phyloP scores from a whole-genome alignment of 768 basidiomycete genomes.

The Galerina sulciceps region DNA sequence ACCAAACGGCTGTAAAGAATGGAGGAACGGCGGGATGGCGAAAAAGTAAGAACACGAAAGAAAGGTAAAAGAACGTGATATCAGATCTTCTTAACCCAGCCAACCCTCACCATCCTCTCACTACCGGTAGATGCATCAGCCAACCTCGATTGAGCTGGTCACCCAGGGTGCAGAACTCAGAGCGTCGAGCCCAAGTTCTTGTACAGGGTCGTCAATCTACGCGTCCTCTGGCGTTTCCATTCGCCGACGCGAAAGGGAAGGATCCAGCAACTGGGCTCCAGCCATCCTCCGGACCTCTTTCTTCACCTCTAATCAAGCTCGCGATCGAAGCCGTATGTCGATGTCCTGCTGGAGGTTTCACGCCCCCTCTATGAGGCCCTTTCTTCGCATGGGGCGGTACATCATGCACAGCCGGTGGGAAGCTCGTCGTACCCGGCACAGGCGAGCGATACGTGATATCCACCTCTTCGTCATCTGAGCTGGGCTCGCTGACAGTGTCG shows the following conservation, averaged over 20 bases:
- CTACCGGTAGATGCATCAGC: no score
- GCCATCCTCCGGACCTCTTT: constrained; percentile 75
- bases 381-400: constrained; percentile 21
- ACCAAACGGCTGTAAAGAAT: no score
- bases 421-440: constrained; percentile 37
- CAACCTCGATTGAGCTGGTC: no score
- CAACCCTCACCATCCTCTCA: no score
- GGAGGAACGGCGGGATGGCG: no score
- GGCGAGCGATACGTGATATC: constrained; percentile 76
- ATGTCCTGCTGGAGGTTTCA: constrained; percentile 49
- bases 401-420: constrained; percentile 16
- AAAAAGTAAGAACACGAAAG: no score
- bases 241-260: constrained; percentile 34
- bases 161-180: no score
- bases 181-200: no score
- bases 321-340: constrained; percentile 85
- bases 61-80: no score
- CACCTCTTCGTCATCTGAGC: constrained; percentile 69
- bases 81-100: no score
- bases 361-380: constrained; percentile 20
- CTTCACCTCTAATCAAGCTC: constrained; percentile 77
- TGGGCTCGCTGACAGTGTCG: constrained; percentile 51
- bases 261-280: constrained; percentile 75
- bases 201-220: constrained; percentile 1
- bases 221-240: constrained; percentile 11